Evolutionary conservation across 2,329 filamentous ascomycete species (phyloP).

Genomic region (Fusarium mundagurra): DNA sequence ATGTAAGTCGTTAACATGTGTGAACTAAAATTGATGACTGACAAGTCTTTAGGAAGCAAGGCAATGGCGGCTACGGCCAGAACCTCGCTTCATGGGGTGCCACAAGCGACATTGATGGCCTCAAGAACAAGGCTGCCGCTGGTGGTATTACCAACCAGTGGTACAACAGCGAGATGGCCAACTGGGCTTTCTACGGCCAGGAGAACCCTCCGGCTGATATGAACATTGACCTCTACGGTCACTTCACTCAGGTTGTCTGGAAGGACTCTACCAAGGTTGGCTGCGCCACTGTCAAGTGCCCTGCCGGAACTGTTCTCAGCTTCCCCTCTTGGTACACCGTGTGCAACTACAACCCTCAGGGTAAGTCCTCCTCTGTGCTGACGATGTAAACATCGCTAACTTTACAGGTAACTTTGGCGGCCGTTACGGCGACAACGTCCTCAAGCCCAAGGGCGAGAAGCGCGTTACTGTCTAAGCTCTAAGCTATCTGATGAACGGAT

Average conservation of each 20-base stretch:
- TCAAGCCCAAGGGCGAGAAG: constrained; percentile 48
- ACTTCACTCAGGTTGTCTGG: constrained; percentile 58
- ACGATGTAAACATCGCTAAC: not conserved
- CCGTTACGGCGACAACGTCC: constrained; percentile 61
- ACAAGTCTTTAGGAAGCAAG: constrained; percentile 58
- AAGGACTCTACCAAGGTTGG: constrained; percentile 51
- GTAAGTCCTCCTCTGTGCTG: constrained; percentile 58
- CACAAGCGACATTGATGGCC: constrained; percentile 48
- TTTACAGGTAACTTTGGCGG: constrained; percentile 62
- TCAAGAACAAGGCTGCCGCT: constrained; percentile 65
- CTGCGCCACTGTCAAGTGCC: constrained; percentile 77
- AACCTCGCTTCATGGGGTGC: constrained; percentile 80
- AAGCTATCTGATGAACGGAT: constrained; percentile 16
- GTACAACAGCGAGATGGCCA: constrained; percentile 82
- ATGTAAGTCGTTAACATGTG: constrained; percentile 63
- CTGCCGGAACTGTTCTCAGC: constrained; percentile 56
- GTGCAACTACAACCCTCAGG: constrained; percentile 84
- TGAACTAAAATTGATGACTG: constrained; percentile 36
- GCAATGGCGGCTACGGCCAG: constrained; percentile 80
- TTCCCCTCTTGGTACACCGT: constrained; percentile 79
- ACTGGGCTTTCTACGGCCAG: constrained; percentile 69
- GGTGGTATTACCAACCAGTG: constrained; percentile 81
- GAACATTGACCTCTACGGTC: constrained; percentile 73
- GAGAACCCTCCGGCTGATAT: constrained; percentile 65
- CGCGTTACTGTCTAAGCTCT: constrained; percentile 42